Conservation (phyloP, 768 basidiomycete species). For the Termitomyces sp. region DNA sequence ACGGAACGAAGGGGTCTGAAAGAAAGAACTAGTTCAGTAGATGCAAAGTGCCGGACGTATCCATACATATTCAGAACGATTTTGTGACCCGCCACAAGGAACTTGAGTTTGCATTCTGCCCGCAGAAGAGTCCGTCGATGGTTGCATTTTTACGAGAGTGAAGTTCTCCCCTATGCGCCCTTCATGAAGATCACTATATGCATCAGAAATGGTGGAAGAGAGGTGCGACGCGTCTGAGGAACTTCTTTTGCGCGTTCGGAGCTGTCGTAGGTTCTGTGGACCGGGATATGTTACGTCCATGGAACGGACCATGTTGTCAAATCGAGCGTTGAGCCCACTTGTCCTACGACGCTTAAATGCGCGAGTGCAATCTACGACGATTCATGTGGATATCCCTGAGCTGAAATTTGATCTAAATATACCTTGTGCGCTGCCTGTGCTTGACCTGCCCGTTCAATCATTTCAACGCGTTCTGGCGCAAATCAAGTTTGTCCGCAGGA, state of each 20-base stretch:
- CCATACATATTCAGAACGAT: background rate
- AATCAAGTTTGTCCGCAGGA: background rate
- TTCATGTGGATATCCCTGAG: too few species aligned
- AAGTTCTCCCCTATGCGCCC: constrained; percentile 33
- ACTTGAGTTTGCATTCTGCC: background rate
- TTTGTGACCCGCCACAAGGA: background rate
- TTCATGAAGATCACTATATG: constrained; percentile 16
- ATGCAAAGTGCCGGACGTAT: background rate
- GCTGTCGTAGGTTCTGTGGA: constrained; percentile 17
- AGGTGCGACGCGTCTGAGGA: constrained; percentile 31
- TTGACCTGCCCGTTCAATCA: constrained; percentile 9
- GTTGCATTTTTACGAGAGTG: constrained; percentile 37
- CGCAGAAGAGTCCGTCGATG: background rate
- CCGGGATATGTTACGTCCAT: constrained; percentile 37
- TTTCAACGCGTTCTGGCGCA: background rate
- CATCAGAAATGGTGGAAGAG: background rate
- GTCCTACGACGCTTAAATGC: constrained; percentile 42
- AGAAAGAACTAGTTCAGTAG: background rate
- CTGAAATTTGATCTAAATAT: background rate
- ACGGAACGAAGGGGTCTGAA: background rate
- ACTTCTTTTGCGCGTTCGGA: constrained; percentile 30
- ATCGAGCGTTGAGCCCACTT: constrained; percentile 49
- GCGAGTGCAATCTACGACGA: background rate
- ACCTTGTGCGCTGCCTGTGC: constrained; percentile 4
- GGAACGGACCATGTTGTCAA: constrained; percentile 62